phyloP scores from a whole-genome alignment of 139 green algal genomes.

The Picochlorum sp. region DNA sequence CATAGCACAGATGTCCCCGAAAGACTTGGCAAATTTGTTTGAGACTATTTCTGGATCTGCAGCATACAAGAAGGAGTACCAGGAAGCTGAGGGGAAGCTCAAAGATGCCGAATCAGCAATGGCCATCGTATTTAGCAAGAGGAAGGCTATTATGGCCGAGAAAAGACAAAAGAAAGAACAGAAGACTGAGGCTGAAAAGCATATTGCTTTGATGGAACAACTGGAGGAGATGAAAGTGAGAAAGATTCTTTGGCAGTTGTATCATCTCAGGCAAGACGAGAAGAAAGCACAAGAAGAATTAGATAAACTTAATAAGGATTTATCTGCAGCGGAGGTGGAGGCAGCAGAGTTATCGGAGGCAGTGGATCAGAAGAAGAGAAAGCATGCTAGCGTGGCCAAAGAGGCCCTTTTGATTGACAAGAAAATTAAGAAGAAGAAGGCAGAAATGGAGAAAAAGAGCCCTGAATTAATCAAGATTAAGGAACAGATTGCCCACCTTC shows the following conservation, averaged over 20 bases:
- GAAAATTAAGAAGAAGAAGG: slow-evolving; percentile 57
- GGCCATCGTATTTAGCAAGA: slow-evolving; percentile 59
- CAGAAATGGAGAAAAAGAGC: slow-evolving; percentile 57
- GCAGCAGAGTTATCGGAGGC: slow-evolving; percentile 18
- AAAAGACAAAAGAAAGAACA: slow-evolving; percentile 90
- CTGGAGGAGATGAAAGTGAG: slow-evolving; percentile 46
- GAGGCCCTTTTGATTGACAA: slow-evolving; percentile 59
- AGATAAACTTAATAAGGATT: slow-evolving; percentile 10
- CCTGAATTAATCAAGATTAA: slow-evolving; percentile 46
- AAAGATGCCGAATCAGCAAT: slow-evolving; percentile 55
- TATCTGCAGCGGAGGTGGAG: slow-evolving; percentile 15
- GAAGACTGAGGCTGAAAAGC: slow-evolving; percentile 92
- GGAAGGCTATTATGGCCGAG: slow-evolving; percentile 64
- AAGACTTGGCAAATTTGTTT: slow-evolving; percentile 79
- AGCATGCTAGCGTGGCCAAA: slow-evolving; percentile 44
- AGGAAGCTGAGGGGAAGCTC: slow-evolving; percentile 44
- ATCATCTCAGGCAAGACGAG: slow-evolving; percentile 48
- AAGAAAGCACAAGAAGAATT: slow-evolving; percentile 17
- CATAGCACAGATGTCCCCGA: slow-evolving; percentile 70
- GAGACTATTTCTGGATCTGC: slow-evolving; percentile 81
- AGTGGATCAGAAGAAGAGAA: slow-evolving; percentile 35
- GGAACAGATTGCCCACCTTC: slow-evolving; percentile 46
- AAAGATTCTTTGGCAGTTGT: slow-evolving; percentile 74
- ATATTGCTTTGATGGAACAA: slow-evolving; percentile 60
- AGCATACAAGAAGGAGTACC: slow-evolving; percentile 57